These are phyloP conservation scores for Pythium angustatum DNA, from an alignment of 352 stramenopile species.

Conservation along the genomic window DNA sequence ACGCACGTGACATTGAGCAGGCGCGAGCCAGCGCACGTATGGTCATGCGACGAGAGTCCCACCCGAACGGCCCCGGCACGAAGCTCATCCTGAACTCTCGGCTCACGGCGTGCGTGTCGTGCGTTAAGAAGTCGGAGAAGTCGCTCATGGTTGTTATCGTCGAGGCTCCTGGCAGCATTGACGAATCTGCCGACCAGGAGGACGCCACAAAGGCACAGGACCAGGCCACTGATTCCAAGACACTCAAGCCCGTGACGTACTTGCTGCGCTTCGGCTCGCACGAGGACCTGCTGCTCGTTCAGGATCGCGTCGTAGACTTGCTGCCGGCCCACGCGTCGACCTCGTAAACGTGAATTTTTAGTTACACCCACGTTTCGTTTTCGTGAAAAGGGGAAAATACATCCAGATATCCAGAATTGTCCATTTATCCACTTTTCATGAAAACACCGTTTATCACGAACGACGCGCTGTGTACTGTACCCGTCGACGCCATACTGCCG, in stretches of 20 bases:
- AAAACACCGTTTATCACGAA: neutral
- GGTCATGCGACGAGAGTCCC: constrained; percentile 82
- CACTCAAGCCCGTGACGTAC: constrained; percentile 72
- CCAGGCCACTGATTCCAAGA: constrained; percentile 8
- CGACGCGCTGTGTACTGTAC: neutral
- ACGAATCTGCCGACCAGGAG: constrained; percentile 19
- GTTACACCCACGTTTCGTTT: constrained; percentile 4
- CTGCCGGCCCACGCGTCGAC: constrained; percentile 25
- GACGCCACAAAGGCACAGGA: constrained; percentile 10
- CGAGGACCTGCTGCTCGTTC: constrained; percentile 60
- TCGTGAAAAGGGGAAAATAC: neutral
- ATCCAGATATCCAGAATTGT: neutral
- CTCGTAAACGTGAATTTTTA: constrained; percentile 25
- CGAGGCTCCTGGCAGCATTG: constrained; percentile 30
- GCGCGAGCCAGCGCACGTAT: constrained; percentile 54
- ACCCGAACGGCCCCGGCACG: constrained; percentile 64
- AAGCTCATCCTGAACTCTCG: constrained; percentile 78
- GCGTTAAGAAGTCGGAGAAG: constrained; percentile 77
- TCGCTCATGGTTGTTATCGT: constrained; percentile 68
- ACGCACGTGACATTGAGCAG: constrained; percentile 37
- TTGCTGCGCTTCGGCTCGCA: constrained; percentile 61
- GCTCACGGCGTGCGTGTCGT: constrained; percentile 60
- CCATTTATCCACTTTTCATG: constrained; percentile 10
- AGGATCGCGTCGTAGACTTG: constrained; percentile 38
- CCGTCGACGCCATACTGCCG: neutral